These are phyloP conservation scores for Raphanus raphanistrum DNA, from an alignment of 345 rosid species.

Conservation along the genomic window DNA sequence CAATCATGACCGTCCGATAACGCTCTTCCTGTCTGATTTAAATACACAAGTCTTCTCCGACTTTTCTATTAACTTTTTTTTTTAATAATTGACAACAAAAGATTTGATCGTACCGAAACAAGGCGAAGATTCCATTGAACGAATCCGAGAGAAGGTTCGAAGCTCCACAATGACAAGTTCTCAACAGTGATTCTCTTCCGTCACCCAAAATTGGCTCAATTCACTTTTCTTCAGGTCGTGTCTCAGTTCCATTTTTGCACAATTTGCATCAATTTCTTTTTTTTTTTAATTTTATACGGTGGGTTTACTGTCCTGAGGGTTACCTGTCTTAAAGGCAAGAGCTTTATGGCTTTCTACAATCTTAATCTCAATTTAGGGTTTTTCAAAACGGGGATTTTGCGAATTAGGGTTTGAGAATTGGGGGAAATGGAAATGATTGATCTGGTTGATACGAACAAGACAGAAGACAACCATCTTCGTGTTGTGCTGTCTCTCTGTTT, in stretches of 20 bases:
- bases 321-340: not conserved
- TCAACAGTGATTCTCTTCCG: not conserved
- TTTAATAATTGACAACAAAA: not conserved
- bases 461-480: not conserved
- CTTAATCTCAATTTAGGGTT: not conserved
- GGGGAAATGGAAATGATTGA: not conserved
- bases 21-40: not conserved
- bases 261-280: not conserved
- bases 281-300: not conserved
- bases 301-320: not conserved
- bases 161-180: not conserved
- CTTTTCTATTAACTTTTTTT: not conserved
- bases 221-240: not conserved
- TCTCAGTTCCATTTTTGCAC: not conserved
- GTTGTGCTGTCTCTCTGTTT: not conserved
- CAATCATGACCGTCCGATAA: not conserved
- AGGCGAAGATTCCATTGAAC: constrained; percentile 13
- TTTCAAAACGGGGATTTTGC: not conserved
- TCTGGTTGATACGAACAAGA: not conserved
- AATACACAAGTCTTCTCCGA: not conserved
- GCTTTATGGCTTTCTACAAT: not conserved
- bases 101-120: constrained; percentile 16
- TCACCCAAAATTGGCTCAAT: not conserved
- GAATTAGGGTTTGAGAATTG: not conserved
- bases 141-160: not conserved